A percentile compares a stretch with the other conserved stretches of the same genome.
phyloP scores from a whole-genome alignment of 1,284 basidiomycete genomes.

The Cutaneotrichosporon cutaneum region DNA sequence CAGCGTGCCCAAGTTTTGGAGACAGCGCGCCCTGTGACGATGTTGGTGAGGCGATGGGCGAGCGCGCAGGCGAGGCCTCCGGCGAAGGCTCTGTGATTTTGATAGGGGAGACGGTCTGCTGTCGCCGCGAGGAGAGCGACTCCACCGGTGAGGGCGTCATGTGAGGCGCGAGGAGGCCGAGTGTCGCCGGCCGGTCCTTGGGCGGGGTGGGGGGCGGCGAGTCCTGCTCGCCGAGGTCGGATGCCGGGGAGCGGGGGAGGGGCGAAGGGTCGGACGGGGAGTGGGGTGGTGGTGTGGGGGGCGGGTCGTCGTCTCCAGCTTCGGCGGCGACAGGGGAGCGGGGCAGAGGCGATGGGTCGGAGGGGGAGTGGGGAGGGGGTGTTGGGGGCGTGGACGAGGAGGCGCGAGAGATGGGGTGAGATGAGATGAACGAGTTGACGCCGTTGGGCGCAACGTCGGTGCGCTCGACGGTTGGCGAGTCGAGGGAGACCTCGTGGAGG shows the following conservation, averaged over 20 bases:
- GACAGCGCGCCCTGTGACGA: background rate
- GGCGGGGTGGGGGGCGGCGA: background rate
- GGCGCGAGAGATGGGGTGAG: background rate
- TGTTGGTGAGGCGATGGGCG: background rate
- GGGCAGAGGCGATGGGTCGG: background rate
- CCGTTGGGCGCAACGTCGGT: background rate
- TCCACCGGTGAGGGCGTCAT: background rate
- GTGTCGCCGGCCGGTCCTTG: background rate
- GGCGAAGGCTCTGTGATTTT: background rate
- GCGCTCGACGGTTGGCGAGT: background rate
- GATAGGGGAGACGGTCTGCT: constrained; percentile 5
- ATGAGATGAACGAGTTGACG: background rate
- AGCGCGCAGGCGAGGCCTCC: background rate
- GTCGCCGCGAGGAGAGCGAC: background rate
- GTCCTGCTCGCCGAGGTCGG: background rate
- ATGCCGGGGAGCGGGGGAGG: background rate
- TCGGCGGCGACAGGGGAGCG: background rate
- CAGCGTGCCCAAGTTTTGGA: background rate
- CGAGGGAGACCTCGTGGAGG: background rate
- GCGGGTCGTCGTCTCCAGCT: background rate
- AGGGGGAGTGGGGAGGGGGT: background rate
- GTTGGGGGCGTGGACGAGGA: background rate
- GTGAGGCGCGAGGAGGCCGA: background rate
- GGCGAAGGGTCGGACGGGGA: background rate
- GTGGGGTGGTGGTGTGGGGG: background rate